Evolutionary conservation across 257 asterid species (phyloP).

Genomic region (Cynanchum wilfordii): DNA sequence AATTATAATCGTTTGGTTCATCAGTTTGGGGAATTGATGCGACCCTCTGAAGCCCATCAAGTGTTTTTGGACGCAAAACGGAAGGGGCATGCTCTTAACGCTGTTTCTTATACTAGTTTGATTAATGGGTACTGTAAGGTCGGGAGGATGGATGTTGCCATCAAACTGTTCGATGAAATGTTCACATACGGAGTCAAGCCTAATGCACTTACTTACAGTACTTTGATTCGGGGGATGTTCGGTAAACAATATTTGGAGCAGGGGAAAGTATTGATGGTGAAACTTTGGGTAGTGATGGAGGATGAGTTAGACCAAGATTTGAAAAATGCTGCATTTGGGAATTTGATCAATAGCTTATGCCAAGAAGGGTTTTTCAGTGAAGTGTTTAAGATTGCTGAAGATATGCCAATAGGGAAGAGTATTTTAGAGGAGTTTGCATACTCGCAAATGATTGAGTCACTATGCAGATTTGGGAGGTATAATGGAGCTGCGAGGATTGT

Average conservation of each 20-base stretch:
- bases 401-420: conserved; percentile 66
- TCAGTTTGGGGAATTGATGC: conserved; percentile 44
- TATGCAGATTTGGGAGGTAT: conserved; percentile 60
- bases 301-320: conserved; percentile 36
- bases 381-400: conserved; percentile 62
- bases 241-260: conserved; percentile 44
- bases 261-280: conserved; percentile 37
- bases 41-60: conserved; percentile 47
- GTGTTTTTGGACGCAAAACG: conserved; percentile 51
- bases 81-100: conserved; percentile 61
- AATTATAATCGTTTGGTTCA: conserved; percentile 73
- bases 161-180: conserved; percentile 79
- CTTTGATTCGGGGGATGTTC: conserved; percentile 47
- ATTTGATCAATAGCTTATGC: conserved; percentile 59
- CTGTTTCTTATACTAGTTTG: conserved; percentile 72
- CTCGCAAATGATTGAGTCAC: conserved; percentile 68
- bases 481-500: conserved; percentile 88
- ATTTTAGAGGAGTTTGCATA: conserved; percentile 64
- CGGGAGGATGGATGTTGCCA: conserved; percentile 42
- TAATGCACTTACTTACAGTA: conserved; percentile 52
- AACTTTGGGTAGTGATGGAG: conserved; percentile 61
- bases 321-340: conserved; percentile 61
- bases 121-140: conserved; percentile 52
- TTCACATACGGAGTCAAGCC: conserved; percentile 40
- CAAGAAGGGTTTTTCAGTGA: conserved; percentile 73